Evolutionary conservation across 2,329 filamentous ascomycete species (phyloP), one percentile per base, ranked within the genome.

Genomic region (Cordyceps militaris): DNA sequence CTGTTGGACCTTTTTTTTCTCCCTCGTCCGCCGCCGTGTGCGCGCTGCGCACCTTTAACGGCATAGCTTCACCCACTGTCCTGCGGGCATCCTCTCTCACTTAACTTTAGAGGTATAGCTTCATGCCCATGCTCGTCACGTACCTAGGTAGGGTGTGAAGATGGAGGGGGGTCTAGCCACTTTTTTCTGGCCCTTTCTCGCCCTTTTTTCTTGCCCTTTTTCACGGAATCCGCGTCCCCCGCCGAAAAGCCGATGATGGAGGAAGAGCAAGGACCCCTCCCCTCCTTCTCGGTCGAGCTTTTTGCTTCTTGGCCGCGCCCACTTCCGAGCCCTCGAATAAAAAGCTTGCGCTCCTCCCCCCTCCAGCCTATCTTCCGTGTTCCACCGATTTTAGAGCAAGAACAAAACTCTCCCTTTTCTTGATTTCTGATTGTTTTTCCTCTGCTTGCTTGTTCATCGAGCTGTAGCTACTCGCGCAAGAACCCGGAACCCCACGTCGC

Each of bases 51-150:
- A 56, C 57, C 57, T 56, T 56, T 59, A 59, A 59, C 57, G 57
- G 57, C 57, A 59, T 59, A 59, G 57, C 49, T 48, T 59, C 50
- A 53, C 28, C 49, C 43, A 58, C 51, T 30, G 16, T 51, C 10
- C 28, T 36, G 52, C 40, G 38, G 51, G 30, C 26, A 40, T 46
- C 28, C 51, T 30, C 40, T 46, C 16, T 38, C 52, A 54, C 57
- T 56, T 59, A 46, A 59, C 57, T 54, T 59, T 59, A 59, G 44
- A 59, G 57, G 57, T 38, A 43, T 59, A 59, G 57, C 57, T 53
- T 55, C 43, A 40, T 52, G 38, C 28, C 44, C 54, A 43, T 50
- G 54, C 46, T 57, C 28, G 36, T 54, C 51, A 40, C 36, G 24
- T n/a, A n/a, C n/a, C n/a, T n/a, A n/a, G n/a, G n/a, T 52, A 42